Evolutionary conservation across 140 eudicot genomes (phyloP).

Genomic region (Ambrosia hybrid): DNA sequence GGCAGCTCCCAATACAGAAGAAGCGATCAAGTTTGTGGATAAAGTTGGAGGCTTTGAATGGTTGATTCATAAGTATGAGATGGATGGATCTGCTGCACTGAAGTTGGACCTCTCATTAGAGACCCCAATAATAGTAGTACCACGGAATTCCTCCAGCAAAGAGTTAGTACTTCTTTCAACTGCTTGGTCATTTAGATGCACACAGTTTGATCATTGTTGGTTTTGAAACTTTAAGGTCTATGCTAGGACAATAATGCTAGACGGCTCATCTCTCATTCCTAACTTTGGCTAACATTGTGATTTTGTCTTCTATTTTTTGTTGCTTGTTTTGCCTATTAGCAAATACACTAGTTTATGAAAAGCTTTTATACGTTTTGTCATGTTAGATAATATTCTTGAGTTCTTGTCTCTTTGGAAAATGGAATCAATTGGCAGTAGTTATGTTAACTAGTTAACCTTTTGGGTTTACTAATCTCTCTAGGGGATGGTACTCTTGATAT

Average conservation of each 20-base stretch:
- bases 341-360: neutral
- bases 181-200: constrained; percentile 14
- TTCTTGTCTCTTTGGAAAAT: neutral
- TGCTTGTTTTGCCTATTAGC: constrained; percentile 1
- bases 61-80: constrained; percentile 89
- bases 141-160: constrained; percentile 70
- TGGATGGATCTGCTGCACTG: constrained; percentile 91
- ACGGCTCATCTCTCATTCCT: neutral
- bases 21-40: constrained; percentile 89
- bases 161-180: constrained; percentile 62
- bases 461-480: no score
- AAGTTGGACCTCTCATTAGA: constrained; percentile 90
- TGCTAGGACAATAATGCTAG: constrained; percentile 6
- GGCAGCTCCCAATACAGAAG: constrained; percentile 93
- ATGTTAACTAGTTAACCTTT: no score
- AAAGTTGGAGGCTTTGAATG: constrained; percentile 96
- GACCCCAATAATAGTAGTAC: constrained; percentile 82
- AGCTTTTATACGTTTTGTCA: neutral
- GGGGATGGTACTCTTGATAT: no score
- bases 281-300: neutral
- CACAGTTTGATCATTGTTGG: constrained; percentile 18
- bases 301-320: neutral
- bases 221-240: constrained; percentile 9
- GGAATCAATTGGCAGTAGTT: no score
- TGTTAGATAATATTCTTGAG: neutral